Conservation (phyloP, 306 rosid species). For the Cucurbita moschata region DNA sequence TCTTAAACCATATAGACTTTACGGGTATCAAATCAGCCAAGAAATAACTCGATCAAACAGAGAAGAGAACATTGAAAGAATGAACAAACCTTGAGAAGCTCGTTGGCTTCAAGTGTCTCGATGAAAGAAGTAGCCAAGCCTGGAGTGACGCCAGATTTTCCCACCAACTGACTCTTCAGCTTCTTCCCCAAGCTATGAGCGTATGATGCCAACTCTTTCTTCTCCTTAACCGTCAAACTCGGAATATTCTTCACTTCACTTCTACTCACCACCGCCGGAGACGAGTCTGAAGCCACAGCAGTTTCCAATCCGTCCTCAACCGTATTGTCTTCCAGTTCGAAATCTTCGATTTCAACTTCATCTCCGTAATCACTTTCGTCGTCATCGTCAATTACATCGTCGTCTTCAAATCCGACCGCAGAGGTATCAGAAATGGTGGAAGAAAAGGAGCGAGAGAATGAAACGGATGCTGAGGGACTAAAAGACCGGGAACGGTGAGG, state of each 20-base stretch:
- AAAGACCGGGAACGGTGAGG: background rate
- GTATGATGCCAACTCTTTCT: conserved; percentile 68
- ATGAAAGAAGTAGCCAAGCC: conserved; percentile 55
- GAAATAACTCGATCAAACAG: background rate
- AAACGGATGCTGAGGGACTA: background rate
- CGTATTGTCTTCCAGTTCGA: conserved; percentile 7
- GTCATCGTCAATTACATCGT: background rate
- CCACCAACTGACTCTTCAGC: conserved; percentile 80
- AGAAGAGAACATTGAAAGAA: background rate
- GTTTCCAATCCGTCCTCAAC: conserved; percentile 9
- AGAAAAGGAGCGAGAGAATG: conserved; percentile 19
- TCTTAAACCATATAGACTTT: background rate
- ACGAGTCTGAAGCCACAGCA: conserved; percentile 8
- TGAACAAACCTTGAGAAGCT: conserved; percentile 69
- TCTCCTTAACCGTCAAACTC: conserved; percentile 57
- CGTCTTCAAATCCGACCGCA: background rate
- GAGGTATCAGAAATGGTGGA: conserved; percentile 14
- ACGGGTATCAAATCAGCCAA: background rate
- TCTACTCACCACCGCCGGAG: conserved; percentile 25
- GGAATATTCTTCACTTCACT: conserved; percentile 36
- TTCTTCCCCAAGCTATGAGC: conserved; percentile 86
- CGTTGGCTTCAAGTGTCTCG: conserved; percentile 81
- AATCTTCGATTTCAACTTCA: conserved; percentile 7
- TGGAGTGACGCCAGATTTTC: conserved; percentile 69
- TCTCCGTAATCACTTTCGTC: conserved; percentile 13